Conservation (phyloP, 768 basidiomycete genomes). For the Russula compacta region DNA sequence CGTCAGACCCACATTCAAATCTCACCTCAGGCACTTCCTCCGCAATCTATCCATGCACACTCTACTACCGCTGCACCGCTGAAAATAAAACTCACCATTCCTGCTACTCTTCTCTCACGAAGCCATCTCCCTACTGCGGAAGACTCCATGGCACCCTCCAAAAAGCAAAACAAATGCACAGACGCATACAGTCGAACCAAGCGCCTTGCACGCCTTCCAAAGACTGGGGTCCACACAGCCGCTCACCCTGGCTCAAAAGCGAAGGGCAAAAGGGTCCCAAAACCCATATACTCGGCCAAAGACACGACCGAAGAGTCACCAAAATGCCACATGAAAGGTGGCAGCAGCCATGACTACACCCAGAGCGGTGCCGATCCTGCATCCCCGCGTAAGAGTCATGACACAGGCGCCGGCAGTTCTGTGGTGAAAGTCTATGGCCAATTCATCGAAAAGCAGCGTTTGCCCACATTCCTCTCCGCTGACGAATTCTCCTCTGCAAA, state of each 20-base stretch:
- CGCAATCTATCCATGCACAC: neutral
- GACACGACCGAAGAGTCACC: slow-evolving; percentile 17
- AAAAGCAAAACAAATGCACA: slow-evolving; percentile 10
- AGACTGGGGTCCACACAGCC: neutral
- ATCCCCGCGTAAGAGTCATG: slow-evolving; percentile 5
- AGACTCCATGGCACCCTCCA: neutral
- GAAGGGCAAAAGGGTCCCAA: slow-evolving; percentile 10
- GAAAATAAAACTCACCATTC: slow-evolving; percentile 22
- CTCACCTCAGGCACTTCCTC: neutral
- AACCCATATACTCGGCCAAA: slow-evolving; percentile 12
- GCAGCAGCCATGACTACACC: slow-evolving; percentile 2
- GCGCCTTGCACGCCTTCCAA: slow-evolving; percentile 8
- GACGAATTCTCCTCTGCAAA: slow-evolving; percentile 23
- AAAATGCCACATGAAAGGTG: neutral
- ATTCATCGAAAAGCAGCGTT: slow-evolving; percentile 3
- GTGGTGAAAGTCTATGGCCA: neutral
- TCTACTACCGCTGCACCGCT: slow-evolving; percentile 5
- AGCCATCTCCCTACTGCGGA: neutral
- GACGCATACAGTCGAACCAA: slow-evolving; percentile 7
- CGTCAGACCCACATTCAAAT: neutral
- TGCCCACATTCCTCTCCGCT: slow-evolving; percentile 21
- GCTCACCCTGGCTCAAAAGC: neutral
- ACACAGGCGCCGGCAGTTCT: slow-evolving; percentile 11
- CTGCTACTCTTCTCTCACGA: slow-evolving; percentile 17
- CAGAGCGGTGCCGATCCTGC: slow-evolving; percentile 6